Conservation (phyloP, 371 early-diverging fungal species). For the Mortierella polycephala region DNA sequence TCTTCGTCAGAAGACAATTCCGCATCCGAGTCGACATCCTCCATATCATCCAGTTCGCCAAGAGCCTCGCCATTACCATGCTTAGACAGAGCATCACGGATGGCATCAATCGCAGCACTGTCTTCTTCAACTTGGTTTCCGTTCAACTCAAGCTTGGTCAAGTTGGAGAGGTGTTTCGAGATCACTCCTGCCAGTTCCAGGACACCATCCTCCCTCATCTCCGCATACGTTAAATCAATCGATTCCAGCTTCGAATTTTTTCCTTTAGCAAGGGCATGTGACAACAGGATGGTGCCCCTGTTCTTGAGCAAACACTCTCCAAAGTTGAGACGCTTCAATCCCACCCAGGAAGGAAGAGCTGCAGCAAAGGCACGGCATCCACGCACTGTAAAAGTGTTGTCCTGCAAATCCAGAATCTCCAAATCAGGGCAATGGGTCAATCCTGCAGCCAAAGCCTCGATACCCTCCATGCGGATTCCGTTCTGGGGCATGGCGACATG, state of each 20-base stretch:
- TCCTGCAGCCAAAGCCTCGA: conserved; percentile 76
- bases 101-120: conserved; percentile 72
- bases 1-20: conserved; percentile 67
- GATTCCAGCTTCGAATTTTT: conserved; percentile 69
- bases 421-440: conserved; percentile 76
- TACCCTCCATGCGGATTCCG: conserved; percentile 95
- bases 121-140: conserved; percentile 93
- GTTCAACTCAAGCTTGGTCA: conserved; percentile 85
- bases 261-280: conserved; percentile 69
- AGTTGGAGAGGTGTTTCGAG: conserved; percentile 62
- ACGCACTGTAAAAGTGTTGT: conserved; percentile 92
- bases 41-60: conserved; percentile 96
- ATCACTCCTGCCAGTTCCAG: conserved; percentile 75
- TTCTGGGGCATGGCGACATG: conserved; percentile 97
- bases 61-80: conserved; percentile 82
- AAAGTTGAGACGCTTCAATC: conserved; percentile 82
- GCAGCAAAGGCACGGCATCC: conserved; percentile 87
- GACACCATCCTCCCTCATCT: conserved; percentile 84
- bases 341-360: conserved; percentile 82
- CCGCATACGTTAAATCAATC: conserved; percentile 87
- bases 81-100: conserved; percentile 75
- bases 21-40: conserved; percentile 79
- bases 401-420: conserved; percentile 90
- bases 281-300: conserved; percentile 75
- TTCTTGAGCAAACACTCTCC: conserved; percentile 91